phyloP scores from a whole-genome alignment of 805 yeast genomes.

The Saturnispora galanensis region DNA sequence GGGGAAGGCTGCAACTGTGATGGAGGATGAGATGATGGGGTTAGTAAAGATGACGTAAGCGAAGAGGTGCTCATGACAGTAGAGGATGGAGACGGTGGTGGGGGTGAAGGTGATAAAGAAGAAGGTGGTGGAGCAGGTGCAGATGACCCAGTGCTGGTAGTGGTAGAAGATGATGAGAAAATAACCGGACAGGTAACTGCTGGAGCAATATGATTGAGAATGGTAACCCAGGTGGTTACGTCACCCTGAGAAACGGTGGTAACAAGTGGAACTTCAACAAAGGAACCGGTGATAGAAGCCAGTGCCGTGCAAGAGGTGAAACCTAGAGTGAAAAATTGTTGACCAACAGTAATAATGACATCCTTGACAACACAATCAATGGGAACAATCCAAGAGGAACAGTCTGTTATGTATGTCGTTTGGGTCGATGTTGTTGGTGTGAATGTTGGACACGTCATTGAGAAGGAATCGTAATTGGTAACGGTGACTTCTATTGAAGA shows the following conservation, averaged over 20 bases:
- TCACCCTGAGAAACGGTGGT: not conserved
- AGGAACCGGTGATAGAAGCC: conserved; percentile 9
- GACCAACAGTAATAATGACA: conserved; percentile 2
- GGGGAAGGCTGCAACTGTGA: too few relatives aligned
- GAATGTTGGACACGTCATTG: conserved; percentile 1
- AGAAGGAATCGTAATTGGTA: not conserved
- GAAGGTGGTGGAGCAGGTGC: not conserved
- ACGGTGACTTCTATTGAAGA: not conserved
- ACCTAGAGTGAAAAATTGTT: not conserved
- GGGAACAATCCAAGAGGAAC: not conserved
- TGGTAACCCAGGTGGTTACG: conserved; percentile 2
- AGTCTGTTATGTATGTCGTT: conserved; percentile 3
- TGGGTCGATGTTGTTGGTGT: not conserved
- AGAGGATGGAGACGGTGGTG: not conserved
- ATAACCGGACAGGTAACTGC: conserved; percentile 2
- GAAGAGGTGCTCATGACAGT: conserved; percentile 1
- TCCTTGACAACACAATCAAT: not conserved
- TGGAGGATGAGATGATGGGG: conserved; percentile 17
- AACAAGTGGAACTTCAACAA: conserved; percentile 1
- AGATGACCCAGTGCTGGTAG: not conserved
- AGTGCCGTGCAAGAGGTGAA: conserved; percentile 7
- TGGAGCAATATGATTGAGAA: conserved; percentile 7
- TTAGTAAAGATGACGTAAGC: conserved; percentile 21
- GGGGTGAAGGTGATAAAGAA: not conserved
- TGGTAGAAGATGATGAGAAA: not conserved